These are phyloP conservation scores for Fonsecaea pugnacius DNA, from an alignment of 2,329 filamentous ascomycete genomes.

Conservation along the genomic window DNA sequence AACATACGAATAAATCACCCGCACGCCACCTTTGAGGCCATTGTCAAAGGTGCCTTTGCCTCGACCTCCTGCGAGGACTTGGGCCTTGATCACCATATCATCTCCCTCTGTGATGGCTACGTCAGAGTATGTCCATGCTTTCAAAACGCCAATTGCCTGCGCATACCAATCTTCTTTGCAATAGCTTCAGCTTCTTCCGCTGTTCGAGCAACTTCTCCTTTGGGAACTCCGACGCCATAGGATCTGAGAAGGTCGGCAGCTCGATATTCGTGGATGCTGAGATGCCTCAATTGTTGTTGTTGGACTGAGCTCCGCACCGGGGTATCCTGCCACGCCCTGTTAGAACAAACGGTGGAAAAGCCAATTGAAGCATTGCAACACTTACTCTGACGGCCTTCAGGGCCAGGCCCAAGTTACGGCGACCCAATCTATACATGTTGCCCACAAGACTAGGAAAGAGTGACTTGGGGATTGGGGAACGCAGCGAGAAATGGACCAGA, in stretches of 20 bases:
- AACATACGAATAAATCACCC: slow-evolving; percentile 91
- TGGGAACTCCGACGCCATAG: slow-evolving; percentile 94
- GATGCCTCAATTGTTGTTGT: slow-evolving; percentile 85
- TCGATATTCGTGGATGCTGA: slow-evolving; percentile 98
- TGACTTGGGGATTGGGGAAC: slow-evolving; percentile 22
- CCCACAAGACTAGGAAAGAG: slow-evolving; percentile 22
- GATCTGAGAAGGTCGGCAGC: slow-evolving; percentile 87
- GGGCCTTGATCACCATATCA: slow-evolving; percentile 99
- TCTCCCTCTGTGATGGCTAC: slow-evolving; percentile 62
- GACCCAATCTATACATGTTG: slow-evolving; percentile 37
- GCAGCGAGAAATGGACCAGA: slow-evolving; percentile 13
- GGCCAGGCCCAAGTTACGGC: slow-evolving; percentile 36
- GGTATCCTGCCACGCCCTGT: slow-evolving; percentile 54
- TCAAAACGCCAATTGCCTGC: background rate
- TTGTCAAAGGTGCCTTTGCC: slow-evolving; percentile 99
- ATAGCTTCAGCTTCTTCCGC: slow-evolving; percentile 88
- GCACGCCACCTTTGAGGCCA: slow-evolving; percentile 96
- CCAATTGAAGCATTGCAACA: background rate
- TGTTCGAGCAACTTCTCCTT: slow-evolving; percentile 81
- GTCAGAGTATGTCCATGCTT: slow-evolving; percentile 3
- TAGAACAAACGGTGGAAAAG: slow-evolving; percentile 6
- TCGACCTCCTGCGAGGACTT: slow-evolving; percentile 95
- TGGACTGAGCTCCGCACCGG: slow-evolving; percentile 62
- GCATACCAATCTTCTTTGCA: slow-evolving; percentile 82
- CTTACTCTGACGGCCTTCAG: slow-evolving; percentile 33